Evolutionary conservation across 2,329 filamentous ascomycete genomes (phyloP).

Genomic region (Fusarium penzigii): DNA sequence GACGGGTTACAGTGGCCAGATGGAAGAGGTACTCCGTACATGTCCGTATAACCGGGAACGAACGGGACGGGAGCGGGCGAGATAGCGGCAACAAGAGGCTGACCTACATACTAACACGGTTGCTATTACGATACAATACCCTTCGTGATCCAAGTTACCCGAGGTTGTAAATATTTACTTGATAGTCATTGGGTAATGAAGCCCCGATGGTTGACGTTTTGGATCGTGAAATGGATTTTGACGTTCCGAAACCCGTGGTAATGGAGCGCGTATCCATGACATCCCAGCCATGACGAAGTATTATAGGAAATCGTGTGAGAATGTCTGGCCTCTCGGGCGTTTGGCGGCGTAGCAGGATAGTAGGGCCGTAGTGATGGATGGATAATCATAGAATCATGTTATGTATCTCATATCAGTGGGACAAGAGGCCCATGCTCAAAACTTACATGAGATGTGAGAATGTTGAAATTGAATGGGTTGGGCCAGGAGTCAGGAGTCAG

Average conservation of each 20-base stretch:
- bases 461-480: background rate
- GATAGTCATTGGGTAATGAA: background rate
- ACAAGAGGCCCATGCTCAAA: background rate
- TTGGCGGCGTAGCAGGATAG: background rate
- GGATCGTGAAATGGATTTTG: too few relatives aligned
- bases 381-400: background rate
- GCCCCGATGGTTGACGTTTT: too few relatives aligned
- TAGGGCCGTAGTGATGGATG: background rate
- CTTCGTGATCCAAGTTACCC: background rate
- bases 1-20: slow-evolving; percentile 5
- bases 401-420: background rate
- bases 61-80: slow-evolving; percentile 19
- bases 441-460: background rate
- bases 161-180: background rate
- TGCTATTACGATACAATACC: background rate
- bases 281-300: background rate
- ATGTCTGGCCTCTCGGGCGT: background rate
- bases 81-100: background rate
- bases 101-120: background rate
- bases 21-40: slow-evolving; percentile 8
- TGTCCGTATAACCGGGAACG: slow-evolving; percentile 24
- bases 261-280: background rate
- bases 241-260: too few relatives aligned
- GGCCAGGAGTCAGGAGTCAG: background rate
- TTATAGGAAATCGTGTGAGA: background rate